phyloP scores from a whole-genome alignment of 2,329 filamentous ascomycete species.

The Tolypocladium capitatum region DNA sequence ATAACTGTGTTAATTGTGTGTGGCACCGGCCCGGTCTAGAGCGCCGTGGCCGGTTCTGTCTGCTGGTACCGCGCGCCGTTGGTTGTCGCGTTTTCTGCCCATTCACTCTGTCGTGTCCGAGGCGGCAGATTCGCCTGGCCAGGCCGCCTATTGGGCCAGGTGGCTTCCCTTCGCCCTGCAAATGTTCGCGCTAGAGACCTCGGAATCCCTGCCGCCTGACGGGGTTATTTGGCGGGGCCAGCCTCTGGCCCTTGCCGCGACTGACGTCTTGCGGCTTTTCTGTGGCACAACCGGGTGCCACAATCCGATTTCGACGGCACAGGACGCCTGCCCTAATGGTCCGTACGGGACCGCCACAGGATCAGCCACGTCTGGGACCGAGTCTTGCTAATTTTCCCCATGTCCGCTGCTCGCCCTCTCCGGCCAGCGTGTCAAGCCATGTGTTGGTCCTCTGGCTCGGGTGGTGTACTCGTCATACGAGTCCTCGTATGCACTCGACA shows the following conservation, averaged over 20 bases:
- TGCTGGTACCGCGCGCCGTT: no score
- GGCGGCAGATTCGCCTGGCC: not conserved
- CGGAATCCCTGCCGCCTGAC: not conserved
- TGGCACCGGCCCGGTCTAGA: not conserved
- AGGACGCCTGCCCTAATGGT: no score
- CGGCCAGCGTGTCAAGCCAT: no score
- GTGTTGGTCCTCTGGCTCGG: not conserved
- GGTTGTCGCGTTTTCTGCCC: no score
- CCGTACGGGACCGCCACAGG: not conserved
- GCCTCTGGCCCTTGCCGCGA: not conserved
- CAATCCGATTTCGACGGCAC: not conserved
- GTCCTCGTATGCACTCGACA: not conserved
- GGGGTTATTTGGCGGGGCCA: slow-evolving; percentile 1
- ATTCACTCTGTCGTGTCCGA: no score
- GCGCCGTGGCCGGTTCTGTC: not conserved
- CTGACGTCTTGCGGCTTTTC: not conserved
- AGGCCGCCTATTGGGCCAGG: not conserved
- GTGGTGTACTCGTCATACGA: no score
- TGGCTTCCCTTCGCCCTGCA: slow-evolving; percentile 1
- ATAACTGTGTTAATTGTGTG: no score
- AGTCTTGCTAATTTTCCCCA: no score
- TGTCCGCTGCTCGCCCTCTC: no score
- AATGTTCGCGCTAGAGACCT: slow-evolving; percentile 4
- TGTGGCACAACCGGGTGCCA: not conserved
- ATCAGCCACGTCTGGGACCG: no score